A percentile compares a stretch with the other conserved stretches of the same genome.
phyloP scores from a whole-genome alignment of 495 filamentous ascomycete genomes.

The Trichoderma asperelloides region DNA sequence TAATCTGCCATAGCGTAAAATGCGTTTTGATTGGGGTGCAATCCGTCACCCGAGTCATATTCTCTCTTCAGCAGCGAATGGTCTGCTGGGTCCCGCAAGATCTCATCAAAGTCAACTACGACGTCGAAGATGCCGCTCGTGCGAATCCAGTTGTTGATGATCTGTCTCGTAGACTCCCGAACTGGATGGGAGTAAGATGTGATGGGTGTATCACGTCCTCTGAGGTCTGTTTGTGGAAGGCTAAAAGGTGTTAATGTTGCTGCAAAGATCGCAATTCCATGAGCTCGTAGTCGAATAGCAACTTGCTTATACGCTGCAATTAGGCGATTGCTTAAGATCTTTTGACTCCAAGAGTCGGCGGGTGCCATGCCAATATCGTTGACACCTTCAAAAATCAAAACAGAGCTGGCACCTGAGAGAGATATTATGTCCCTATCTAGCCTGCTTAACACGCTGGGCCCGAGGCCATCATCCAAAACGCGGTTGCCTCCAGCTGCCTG shows the following conservation, averaged over 20 bases:
- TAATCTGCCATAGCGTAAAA: slow-evolving; percentile 47
- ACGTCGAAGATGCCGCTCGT: slow-evolving; percentile 47
- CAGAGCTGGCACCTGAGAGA: slow-evolving; percentile 42
- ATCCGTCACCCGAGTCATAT: slow-evolving; percentile 53
- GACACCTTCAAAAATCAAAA: slow-evolving; percentile 55
- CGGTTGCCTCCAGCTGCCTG: slow-evolving; percentile 63
- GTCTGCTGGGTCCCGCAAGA: slow-evolving; percentile 40
- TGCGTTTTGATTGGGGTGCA: slow-evolving; percentile 52
- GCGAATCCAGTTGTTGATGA: slow-evolving; percentile 56
- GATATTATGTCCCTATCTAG: slow-evolving; percentile 52
- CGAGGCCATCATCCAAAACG: slow-evolving; percentile 48
- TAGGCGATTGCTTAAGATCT: slow-evolving; percentile 34
- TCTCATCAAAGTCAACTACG: slow-evolving; percentile 52
- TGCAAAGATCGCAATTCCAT: slow-evolving; percentile 44
- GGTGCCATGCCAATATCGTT: slow-evolving; percentile 52
- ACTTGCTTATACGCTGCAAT: slow-evolving; percentile 51
- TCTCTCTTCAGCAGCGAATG: slow-evolving; percentile 29
- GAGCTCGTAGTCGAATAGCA: slow-evolving; percentile 38
- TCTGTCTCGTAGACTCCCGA: slow-evolving; percentile 43
- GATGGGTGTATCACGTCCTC: slow-evolving; percentile 13
- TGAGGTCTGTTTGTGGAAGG: not conserved
- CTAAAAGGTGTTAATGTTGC: slow-evolving; percentile 59
- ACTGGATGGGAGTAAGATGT: slow-evolving; percentile 37
- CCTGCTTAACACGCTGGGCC: slow-evolving; percentile 48
- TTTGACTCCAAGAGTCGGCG: slow-evolving; percentile 29